Conservation (phyloP, 148 eudicot genomes). For the Limonium bicolor region DNA sequence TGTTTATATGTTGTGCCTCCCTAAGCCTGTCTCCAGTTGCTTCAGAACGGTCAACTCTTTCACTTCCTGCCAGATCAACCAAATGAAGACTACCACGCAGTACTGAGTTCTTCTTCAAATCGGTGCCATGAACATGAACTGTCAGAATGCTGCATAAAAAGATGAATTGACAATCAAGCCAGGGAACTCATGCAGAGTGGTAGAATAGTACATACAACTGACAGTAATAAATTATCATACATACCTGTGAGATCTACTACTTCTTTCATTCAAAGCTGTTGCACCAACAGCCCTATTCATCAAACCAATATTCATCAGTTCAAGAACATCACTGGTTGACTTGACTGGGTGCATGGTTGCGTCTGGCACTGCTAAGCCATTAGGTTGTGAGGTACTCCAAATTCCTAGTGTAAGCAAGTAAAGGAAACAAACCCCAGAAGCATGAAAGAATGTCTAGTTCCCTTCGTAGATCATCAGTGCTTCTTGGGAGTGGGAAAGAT, state of each 20-base stretch:
- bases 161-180: constrained; percentile 2
- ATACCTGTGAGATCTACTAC: constrained; percentile 97
- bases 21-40: constrained; percentile 82
- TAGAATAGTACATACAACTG: not conserved
- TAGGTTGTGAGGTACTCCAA: constrained; percentile 77
- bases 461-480: too few species aligned
- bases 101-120: constrained; percentile 58
- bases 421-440: constrained; percentile 22
- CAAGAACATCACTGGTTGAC: constrained; percentile 78
- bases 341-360: constrained; percentile 89
- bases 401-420: constrained; percentile 95
- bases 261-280: constrained; percentile 89
- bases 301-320: constrained; percentile 80
- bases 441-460: not conserved
- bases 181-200: not conserved
- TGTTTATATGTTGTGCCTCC: constrained; percentile 97
- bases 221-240: not conserved
- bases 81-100: constrained; percentile 91
- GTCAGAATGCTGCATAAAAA: constrained; percentile 60
- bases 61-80: constrained; percentile 99
- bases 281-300: constrained; percentile 95
- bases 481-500: too few species aligned
- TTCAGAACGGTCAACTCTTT: constrained; percentile 94
- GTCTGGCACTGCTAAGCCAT: constrained; percentile 95
- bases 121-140: constrained; percentile 88